These are phyloP conservation scores for Thinopyrum elongatum DNA, from an alignment of 176 grass and related monocot species.

Conservation along the genomic window DNA sequence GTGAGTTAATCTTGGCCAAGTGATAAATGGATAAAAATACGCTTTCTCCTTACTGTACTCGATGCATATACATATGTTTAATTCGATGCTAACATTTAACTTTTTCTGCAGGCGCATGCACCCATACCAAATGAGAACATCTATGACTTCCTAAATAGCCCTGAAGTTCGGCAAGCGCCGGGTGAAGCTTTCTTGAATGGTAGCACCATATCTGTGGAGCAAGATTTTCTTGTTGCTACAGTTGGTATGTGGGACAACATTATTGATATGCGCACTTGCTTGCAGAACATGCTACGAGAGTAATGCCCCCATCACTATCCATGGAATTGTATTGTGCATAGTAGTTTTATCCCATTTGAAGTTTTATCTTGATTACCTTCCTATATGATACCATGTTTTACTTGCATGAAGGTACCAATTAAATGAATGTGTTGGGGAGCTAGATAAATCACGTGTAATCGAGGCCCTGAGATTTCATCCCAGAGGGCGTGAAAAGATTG, in stretches of 20 bases:
- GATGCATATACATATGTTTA: constrained; percentile 7
- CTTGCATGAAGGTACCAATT: constrained; percentile 64
- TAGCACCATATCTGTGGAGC: constrained; percentile 11
- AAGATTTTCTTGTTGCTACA: constrained; percentile 40
- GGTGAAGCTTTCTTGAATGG: constrained; percentile 6
- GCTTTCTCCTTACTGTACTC: background rate
- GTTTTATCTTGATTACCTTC: constrained; percentile 24
- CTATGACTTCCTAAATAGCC: constrained; percentile 44
- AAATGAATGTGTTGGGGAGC: constrained; percentile 40
- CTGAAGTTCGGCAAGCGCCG: constrained; percentile 27
- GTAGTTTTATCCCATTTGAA: background rate
- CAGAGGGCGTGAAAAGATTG: constrained; percentile 32
- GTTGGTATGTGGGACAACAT: constrained; percentile 68
- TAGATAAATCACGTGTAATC: constrained; percentile 54
- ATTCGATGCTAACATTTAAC: constrained; percentile 18
- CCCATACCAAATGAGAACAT: constrained; percentile 34
- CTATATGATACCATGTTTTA: constrained; percentile 21
- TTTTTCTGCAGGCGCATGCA: constrained; percentile 48
- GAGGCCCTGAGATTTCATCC: constrained; percentile 70
- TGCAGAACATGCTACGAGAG: constrained; percentile 71
- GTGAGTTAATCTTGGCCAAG: background rate
- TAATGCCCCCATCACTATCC: constrained; percentile 42
- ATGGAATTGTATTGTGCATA: constrained; percentile 3
- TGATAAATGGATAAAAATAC: background rate
- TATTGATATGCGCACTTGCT: constrained; percentile 70